Evolutionary conservation across 306 rosid genomes (phyloP), one percentile per base, ranked within the genome.

Genomic region (Cucurbita maxima): DNA sequence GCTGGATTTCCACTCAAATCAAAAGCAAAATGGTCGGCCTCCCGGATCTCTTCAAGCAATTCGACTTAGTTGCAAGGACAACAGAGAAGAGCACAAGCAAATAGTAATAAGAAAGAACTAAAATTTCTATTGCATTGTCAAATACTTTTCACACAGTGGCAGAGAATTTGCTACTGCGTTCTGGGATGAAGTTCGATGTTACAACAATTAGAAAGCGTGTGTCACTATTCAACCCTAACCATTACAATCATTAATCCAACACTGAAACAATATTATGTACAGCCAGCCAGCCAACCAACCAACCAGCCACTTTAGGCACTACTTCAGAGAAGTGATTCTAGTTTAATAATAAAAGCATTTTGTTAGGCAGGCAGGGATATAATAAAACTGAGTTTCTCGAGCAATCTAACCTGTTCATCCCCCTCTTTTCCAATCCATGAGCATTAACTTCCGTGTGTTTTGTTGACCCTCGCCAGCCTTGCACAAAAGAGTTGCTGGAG

Each of bases 341-440:
- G 61, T 75, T 36, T n/a, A 51, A 61, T 45, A 44, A 40, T 30
- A 50, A 14, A 37, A 57, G 11, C 56, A 25, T 45, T 68, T 25
- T 45, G 72, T 25, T 11, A 30, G 38, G 55, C 8, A 11, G 8
- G 34, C 9, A 52, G 0, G 20, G 13, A 44, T 68, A 44, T 25
- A 4, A 16, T 30, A 30, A 71, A 58, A 18, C 22, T 5, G 50
- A 37, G 64, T 25, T 56, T 74, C 36, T 52, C 54, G 62, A 74
- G 86, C 87, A 87, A 71, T 80, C 87, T 52, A 81, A 79, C 83
- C 81, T 81, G 82, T 81, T 41, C 37, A 81, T 73, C 89, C 83
- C 73, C 89, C 89, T 70, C 90, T 82, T 81, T 82, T 89, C 96
- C 97, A 90, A 67, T 85, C 96, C 84, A 76, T 83, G 41, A 86